Base-by-base conservation (phyloP, 1,284 basidiomycete species). In the Leccinum pseudoinsigne region DNA sequence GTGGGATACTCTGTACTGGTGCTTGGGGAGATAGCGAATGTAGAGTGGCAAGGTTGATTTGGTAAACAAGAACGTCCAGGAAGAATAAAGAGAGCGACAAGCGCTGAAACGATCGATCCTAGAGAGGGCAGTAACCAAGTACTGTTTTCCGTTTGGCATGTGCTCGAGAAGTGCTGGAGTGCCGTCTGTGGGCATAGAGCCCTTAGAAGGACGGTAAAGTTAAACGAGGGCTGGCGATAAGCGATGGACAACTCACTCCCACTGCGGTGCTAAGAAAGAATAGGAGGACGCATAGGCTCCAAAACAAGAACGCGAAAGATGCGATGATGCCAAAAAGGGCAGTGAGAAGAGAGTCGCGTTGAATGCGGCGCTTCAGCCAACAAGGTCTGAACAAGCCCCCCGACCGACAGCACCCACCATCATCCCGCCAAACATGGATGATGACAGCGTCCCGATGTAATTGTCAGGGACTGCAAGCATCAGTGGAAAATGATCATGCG, bases 121-220 rank as follows among this genome's bases (percentile, higher is more conserved):
- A 5, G 94, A 97, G n/a, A 98, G 84, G 0, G 92, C 93, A 0
- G 96, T 98, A 57, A 98, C 89, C 40, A 98, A 87, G 74, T 96
- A 96, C 71, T 96, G 90, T 69, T 95, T 95, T 18, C 87, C 86
- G 68, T 90, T 88, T 0, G 97, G 97, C 79, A 98, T 89, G 71
- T 97, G 95, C 75, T 99, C 97, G 4, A 98, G 83, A 58, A 98
- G 87, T 10, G 9, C 28, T 5, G 97, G 86, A 0, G 95, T 97
- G 3, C 96, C 96, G 70, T 98, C 96, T 0, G 95, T 98, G 0
- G 96, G 96, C 94, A 98, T 97, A 2, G 93, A 95, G 10, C 94
- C 23, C 23, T 23, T 23, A 23, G 23, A 23, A 23, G 23, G 23
- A 23, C 23, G 23, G 23, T 23, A 23, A 23, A 23, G 23, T 23